Evolutionary conservation across 768 basidiomycete genomes (phyloP), one percentile per base, ranked within the genome.

Genomic region (Rhodocollybia butyracea): DNA sequence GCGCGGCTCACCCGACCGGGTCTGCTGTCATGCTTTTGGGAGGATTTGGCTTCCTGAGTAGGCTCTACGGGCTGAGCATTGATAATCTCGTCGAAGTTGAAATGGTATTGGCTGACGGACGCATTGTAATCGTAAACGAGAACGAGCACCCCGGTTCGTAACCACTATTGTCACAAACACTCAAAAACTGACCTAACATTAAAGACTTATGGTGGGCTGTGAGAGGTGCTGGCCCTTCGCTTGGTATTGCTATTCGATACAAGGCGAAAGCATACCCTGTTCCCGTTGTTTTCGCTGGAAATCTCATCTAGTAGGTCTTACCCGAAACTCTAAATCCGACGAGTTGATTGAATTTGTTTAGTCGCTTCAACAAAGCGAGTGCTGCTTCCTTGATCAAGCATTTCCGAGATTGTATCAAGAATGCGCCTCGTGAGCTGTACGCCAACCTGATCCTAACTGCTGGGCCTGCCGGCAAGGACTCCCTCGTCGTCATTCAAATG

Each of bases 41-140:
- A 17, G 94, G 94, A 1, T 96, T 96, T 63, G 94, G 94, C 1
- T 83, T 96, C 72, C 74, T 94, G 41, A 86, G 90, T 50, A 80
- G 94, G 50, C 70, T 93, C 61, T 82, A 87, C 59, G 94, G 94
- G 5, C 75, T 97, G 53, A 94, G 91, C 56, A 82, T 94, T 65
- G 94, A 98, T 67, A 91, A 89, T 65, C 73, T 96, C 24, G 88
- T 95, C 5, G 94, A 97, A 64, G 88, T 89, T 0, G 94, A 98
- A 70, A 86, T 94, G 71, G 94, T 97, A 2, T 77, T 94, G 17
- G 89, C 93, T 3, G 92, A 96, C 68, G 94, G 94, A 4, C 74
- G 83, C n/a, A 88, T 97, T 43, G 79, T 93, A 21, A 78, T 87
- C 57, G 82, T 87, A 5, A 91, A 79, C 59, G 85, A 94, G 63